These are phyloP conservation scores for Plenodomus biglobosus DNA, from an alignment of 2,329 filamentous ascomycete genomes.

Conservation along the genomic window DNA sequence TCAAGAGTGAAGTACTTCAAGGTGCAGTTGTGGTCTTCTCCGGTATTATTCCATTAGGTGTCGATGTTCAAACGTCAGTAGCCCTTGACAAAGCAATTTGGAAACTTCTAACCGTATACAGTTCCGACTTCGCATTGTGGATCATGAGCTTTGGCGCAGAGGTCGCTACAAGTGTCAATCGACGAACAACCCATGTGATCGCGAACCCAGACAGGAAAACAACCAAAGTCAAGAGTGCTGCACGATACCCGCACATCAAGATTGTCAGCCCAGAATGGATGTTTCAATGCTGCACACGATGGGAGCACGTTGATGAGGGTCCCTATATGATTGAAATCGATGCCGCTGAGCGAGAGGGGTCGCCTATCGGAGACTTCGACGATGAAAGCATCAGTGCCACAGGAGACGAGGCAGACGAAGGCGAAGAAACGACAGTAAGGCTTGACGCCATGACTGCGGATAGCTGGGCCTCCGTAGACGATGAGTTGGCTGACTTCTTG, in stretches of 20 bases:
- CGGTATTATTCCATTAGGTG: constrained; percentile 81
- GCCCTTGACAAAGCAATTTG: no score
- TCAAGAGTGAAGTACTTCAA: constrained; percentile 76
- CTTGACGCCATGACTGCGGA: constrained; percentile 29
- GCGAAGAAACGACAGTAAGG: constrained; percentile 25
- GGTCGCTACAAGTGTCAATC: constrained; percentile 60
- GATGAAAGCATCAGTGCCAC: constrained; percentile 49
- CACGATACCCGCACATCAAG: constrained; percentile 75
- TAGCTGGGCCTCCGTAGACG: constrained; percentile 58
- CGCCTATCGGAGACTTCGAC: constrained; percentile 45
- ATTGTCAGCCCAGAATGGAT: constrained; percentile 95
- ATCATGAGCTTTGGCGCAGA: constrained; percentile 81
- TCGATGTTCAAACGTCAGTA: constrained; percentile 66
- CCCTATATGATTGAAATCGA: constrained; percentile 79
- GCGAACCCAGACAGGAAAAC: constrained; percentile 73
- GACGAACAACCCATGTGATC: constrained; percentile 67
- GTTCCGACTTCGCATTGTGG: constrained; percentile 84
- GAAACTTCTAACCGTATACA: constrained; percentile 28
- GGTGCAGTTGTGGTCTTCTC: constrained; percentile 83
- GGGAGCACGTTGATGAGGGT: constrained; percentile 76
- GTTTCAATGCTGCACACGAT: constrained; percentile 78
- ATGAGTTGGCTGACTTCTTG: constrained; percentile 76
- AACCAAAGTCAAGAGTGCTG: constrained; percentile 86
- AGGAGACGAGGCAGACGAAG: constrained; percentile 40
- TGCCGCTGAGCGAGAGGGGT: constrained; percentile 58